Evolutionary conservation across 805 yeast genomes (phyloP).

Genomic region (Starmerella geochares): DNA sequence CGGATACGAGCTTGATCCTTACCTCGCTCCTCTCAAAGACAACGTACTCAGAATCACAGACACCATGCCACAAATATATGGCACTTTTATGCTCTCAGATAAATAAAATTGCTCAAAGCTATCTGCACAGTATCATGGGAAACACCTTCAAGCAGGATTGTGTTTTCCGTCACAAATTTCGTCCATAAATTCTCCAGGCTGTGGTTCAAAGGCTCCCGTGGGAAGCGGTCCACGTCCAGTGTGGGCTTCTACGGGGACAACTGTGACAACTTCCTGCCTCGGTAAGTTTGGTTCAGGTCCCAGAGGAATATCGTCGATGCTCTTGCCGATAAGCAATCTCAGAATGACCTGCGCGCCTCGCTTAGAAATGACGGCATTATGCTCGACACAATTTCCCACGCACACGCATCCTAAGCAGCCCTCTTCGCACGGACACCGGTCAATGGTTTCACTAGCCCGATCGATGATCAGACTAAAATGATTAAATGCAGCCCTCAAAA

Average conservation of each 20-base stretch:
- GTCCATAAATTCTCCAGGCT: not conserved
- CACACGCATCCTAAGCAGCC: conserved; percentile 87
- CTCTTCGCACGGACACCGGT: conserved; percentile 48
- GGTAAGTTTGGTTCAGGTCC: conserved; percentile 32
- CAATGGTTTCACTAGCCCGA: conserved; percentile 49
- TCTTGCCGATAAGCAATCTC: conserved; percentile 48
- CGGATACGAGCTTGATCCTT: no score
- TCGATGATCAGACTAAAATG: conserved; percentile 56
- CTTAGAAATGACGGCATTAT: conserved; percentile 72
- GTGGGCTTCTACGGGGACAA: conserved; percentile 17
- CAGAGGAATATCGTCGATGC: conserved; percentile 35
- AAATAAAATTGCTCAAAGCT: no score
- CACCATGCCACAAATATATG: no score
- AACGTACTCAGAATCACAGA: no score
- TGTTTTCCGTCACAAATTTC: not conserved
- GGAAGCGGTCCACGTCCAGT: not conserved
- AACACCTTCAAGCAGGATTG: no score
- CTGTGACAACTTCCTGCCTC: conserved; percentile 9
- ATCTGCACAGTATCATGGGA: no score
- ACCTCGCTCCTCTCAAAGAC: no score
- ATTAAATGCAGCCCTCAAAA: conserved; percentile 69
- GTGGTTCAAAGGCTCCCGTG: not conserved
- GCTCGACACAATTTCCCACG: conserved; percentile 69
- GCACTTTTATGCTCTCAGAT: no score
- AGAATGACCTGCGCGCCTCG: conserved; percentile 69